A percentile compares a stretch with the other conserved stretches of the same genome.
phyloP scores from a whole-genome alignment of 805 yeast genomes.

The Scheffersomyces stipitis region DNA sequence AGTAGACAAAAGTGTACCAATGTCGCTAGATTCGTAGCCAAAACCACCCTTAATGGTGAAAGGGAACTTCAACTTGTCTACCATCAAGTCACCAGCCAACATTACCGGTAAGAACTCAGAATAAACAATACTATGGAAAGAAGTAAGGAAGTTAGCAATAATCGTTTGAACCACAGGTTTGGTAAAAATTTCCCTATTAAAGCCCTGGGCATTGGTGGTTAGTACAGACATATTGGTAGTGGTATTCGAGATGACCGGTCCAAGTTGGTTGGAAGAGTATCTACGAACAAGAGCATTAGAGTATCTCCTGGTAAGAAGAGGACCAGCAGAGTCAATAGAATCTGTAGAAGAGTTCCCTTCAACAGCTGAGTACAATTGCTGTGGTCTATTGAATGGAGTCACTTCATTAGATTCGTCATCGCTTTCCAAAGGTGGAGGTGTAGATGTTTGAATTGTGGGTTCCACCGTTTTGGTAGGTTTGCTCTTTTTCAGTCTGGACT shows the following conservation, averaged over 20 bases:
- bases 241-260: conserved; percentile 8
- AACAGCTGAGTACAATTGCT: not conserved
- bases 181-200: conserved; percentile 24
- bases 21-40: conserved; percentile 44
- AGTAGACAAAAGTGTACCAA: conserved; percentile 50
- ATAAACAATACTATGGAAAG: conserved; percentile 50
- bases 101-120: conserved; percentile 58
- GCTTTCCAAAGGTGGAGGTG: not conserved
- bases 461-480: not conserved
- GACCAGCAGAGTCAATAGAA: conserved; percentile 6
- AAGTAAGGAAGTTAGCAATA: conserved; percentile 38
- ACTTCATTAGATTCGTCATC: not conserved
- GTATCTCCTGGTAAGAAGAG: conserved; percentile 8
- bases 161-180: conserved; percentile 30
- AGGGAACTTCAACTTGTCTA: conserved; percentile 43
- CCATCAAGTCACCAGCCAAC: conserved; percentile 36
- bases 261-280: conserved; percentile 15
- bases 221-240: not conserved
- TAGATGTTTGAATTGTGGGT: not conserved
- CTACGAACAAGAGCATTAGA: conserved; percentile 15
- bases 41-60: conserved; percentile 52
- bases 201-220: conserved; percentile 12
- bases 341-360: not conserved
- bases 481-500: not conserved
- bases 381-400: conserved; percentile 2